Evolutionary conservation across 768 basidiomycete genomes (phyloP).

Genomic region (Scleroderma bovista): DNA sequence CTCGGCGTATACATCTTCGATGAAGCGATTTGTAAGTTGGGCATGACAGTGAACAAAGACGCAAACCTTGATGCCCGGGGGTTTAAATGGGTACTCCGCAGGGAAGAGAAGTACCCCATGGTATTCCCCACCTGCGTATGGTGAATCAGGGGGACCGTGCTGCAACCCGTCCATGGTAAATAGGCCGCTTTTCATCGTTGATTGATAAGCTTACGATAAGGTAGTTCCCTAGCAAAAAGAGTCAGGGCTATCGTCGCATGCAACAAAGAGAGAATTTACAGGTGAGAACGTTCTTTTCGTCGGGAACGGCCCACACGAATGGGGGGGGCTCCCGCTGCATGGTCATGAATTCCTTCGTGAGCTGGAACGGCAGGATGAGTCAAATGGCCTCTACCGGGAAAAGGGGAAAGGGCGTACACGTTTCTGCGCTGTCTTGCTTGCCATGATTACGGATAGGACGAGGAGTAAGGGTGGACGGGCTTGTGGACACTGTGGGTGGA

Average conservation of each 20-base stretch:
- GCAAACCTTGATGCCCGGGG: slow-evolving; percentile 89
- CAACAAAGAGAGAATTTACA: slow-evolving; percentile 50
- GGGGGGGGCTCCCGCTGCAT: slow-evolving; percentile 95
- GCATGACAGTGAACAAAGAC: slow-evolving; percentile 2
- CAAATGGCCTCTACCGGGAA: not conserved
- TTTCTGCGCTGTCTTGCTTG: slow-evolving; percentile 82
- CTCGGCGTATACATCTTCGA: slow-evolving; percentile 87
- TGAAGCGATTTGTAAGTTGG: slow-evolving; percentile 5
- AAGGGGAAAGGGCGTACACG: too few relatives aligned
- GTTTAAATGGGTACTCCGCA: slow-evolving; percentile 93
- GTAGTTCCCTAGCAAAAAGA: slow-evolving; percentile 72
- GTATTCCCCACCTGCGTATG: slow-evolving; percentile 89
- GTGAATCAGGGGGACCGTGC: slow-evolving; percentile 93
- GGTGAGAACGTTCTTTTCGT: slow-evolving; percentile 95
- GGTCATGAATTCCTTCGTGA: slow-evolving; percentile 1
- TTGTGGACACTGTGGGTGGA: slow-evolving; percentile 15
- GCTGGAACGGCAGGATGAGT: not conserved
- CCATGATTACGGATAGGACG: slow-evolving; percentile 42
- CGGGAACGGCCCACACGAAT: slow-evolving; percentile 92
- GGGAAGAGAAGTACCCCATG: slow-evolving; percentile 91
- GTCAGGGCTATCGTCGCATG: slow-evolving; percentile 8
- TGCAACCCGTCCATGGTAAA: slow-evolving; percentile 27
- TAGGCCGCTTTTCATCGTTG: not conserved
- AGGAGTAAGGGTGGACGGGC: not conserved
- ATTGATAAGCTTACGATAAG: slow-evolving; percentile 62